Base-by-base conservation (phyloP, 1,284 basidiomycete genomes). In the Puccinia triticina region DNA sequence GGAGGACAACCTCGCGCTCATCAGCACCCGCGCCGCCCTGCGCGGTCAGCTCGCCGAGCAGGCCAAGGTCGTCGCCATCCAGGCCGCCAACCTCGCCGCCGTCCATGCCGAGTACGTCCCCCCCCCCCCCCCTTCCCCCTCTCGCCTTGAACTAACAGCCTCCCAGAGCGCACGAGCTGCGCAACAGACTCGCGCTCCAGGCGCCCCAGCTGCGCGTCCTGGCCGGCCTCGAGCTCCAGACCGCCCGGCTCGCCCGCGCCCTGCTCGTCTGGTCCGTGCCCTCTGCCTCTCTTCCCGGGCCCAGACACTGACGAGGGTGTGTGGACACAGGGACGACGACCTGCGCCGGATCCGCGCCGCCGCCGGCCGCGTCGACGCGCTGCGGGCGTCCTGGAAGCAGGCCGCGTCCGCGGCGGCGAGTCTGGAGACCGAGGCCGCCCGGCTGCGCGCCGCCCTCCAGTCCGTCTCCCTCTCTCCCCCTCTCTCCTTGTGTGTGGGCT, bases 241-340 rank as follows among this genome's bases (percentile, higher is more conserved):
- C 67, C 29, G 32, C 50, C 12, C 34, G 23, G 7, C 34, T 79
- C 53, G 53, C 77, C 12, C 53, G 72, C 21, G 77, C 77, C 0
- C 29, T 79, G n/a, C 40, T 79, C 18, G 59, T 50, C 18, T 79
- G 77, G 77, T 79, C n/a, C 1, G 61, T 59, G 32, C 16, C 16
- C 2, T n/a, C 32, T 50, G 12, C 4, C 4, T 43, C 40, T 4
- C 12, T 43, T 12, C 40, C 40, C 40, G 12, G 12, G 40, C 40
- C 12, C n/a, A 29, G 4, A 53, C 53, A 23, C n/a, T n/a, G n/a
- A n/a, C n/a, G 1, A 16, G 69, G 12, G 21, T 50, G n/a, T n/a
- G n/a, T n/a, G n/a, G 8, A 50, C 5, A 3, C 10, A 80, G 77
- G 77, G 77, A 80, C 48, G 77, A 80, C 43, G 77, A 80, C 48